Evolutionary conservation across 1,139 yeast genomes (phyloP).

Genomic region (Saccharomycopsis crataegensis): DNA sequence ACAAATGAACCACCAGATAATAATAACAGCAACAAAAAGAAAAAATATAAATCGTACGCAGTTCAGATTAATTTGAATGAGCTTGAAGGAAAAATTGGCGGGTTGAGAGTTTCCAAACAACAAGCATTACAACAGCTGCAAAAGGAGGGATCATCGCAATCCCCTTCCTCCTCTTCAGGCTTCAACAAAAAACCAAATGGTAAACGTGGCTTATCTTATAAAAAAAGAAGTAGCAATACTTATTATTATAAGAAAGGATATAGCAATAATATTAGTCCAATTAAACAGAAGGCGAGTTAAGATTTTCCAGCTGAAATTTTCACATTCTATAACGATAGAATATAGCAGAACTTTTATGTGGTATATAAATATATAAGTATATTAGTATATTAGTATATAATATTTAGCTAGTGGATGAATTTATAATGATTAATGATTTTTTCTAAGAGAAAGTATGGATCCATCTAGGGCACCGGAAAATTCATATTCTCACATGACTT

Average conservation of each 20-base stretch:
- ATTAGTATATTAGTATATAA: too few species aligned
- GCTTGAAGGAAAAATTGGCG: slow-evolving; percentile 28
- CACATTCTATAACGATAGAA: too few species aligned
- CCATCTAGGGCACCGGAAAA: too few species aligned
- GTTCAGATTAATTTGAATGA: slow-evolving; percentile 33
- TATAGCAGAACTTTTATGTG: too few species aligned
- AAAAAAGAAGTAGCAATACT: background rate
- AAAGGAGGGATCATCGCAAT: background rate
- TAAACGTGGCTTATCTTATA: background rate
- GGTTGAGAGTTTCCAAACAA: slow-evolving; percentile 20
- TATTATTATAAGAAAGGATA: slow-evolving; percentile 10
- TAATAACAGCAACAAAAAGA: slow-evolving; percentile 22
- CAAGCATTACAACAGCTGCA: slow-evolving; percentile 11
- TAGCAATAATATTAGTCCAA: background rate
- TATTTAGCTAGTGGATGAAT: too few species aligned
- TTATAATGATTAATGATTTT: too few species aligned
- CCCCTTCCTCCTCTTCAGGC: background rate
- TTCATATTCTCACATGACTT: too few species aligned
- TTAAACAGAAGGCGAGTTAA: background rate
- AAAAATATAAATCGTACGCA: slow-evolving; percentile 28
- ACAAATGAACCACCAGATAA: background rate
- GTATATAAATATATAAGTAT: too few species aligned
- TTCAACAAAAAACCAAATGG: background rate
- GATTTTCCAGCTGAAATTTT: too few species aligned
- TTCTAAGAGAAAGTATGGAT: too few species aligned